phyloP scores from a whole-genome alignment of 73 alveolate species.

The Paramecium primaurelia region DNA sequence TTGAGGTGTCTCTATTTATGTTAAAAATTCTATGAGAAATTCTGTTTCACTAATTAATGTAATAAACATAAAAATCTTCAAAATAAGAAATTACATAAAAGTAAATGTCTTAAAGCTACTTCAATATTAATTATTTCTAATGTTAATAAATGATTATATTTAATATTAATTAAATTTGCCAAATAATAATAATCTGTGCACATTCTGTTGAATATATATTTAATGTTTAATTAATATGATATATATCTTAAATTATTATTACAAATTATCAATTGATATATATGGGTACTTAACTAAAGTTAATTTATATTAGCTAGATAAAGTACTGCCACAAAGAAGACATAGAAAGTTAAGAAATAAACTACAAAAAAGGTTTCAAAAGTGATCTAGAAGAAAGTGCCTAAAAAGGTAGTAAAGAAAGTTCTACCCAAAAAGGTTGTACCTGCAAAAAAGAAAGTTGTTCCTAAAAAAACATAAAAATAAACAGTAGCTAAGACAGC shows the following conservation, averaged over 20 bases:
- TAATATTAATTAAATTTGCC: neutral
- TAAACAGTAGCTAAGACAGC: neutral
- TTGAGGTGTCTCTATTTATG: too few relatives aligned
- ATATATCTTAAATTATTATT: neutral
- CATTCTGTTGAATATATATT: neutral
- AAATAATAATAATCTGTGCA: neutral
- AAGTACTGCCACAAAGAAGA: neutral
- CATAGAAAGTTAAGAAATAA: neutral
- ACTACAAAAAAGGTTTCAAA: neutral
- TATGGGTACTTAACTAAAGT: neutral
- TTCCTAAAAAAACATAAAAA: neutral
- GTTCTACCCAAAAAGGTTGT: neutral
- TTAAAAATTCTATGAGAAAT: too few relatives aligned
- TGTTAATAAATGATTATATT: neutral
- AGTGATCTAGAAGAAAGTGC: neutral
- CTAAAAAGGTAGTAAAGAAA: neutral
- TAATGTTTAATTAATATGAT: neutral
- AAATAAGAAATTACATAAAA: too few relatives aligned
- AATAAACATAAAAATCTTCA: too few relatives aligned
- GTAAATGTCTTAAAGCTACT: neutral
- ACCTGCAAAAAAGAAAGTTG: neutral
- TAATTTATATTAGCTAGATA: neutral
- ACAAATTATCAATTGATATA: neutral
- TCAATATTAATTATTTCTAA: neutral
- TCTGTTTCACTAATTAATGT: too few relatives aligned